A percentile compares a stretch with the other conserved stretches of the same genome.
Conservation (phyloP, 306 rosid species). For the Castanea mollissima region DNA sequence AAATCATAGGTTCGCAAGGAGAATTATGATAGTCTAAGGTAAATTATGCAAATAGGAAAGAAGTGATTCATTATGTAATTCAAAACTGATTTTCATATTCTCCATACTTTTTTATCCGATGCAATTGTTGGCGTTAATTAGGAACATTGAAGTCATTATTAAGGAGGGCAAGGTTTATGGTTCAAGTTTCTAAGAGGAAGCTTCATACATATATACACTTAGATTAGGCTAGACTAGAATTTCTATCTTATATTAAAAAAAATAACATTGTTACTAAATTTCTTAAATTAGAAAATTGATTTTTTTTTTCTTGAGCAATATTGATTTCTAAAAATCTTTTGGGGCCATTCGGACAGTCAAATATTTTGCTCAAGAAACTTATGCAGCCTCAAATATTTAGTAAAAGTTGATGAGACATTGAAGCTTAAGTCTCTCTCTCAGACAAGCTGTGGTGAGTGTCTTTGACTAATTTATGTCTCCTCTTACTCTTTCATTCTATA, state of each 20-base stretch:
- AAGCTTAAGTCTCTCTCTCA: slow-evolving; percentile 28
- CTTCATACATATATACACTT: too few species aligned
- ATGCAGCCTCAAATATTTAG: slow-evolving; percentile 40
- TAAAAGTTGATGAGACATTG: slow-evolving; percentile 42
- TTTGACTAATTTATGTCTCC: neutral
- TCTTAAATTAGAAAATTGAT: neutral
- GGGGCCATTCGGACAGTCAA: slow-evolving; percentile 47
- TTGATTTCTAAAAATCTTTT: slow-evolving; percentile 35
- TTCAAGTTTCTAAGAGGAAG: fast-evolving
- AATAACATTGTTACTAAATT: neutral
- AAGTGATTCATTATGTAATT: neutral
- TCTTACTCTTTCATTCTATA: neutral
- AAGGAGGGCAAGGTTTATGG: too few species aligned
- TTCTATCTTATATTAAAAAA: too few species aligned
- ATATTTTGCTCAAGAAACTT: slow-evolving; percentile 45
- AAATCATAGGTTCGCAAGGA: neutral
- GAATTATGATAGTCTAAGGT: neutral
- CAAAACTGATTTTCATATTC: neutral
- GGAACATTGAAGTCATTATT: too few species aligned
- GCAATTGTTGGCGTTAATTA: neutral
- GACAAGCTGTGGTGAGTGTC: slow-evolving; percentile 39
- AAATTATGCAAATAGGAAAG: neutral
- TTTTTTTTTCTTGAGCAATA: neutral
- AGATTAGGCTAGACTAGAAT: too few species aligned
- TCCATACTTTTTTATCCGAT: neutral